Evolutionary conservation across 345 rosid genomes (phyloP).

Genomic region (Capsella bursapastoris): DNA sequence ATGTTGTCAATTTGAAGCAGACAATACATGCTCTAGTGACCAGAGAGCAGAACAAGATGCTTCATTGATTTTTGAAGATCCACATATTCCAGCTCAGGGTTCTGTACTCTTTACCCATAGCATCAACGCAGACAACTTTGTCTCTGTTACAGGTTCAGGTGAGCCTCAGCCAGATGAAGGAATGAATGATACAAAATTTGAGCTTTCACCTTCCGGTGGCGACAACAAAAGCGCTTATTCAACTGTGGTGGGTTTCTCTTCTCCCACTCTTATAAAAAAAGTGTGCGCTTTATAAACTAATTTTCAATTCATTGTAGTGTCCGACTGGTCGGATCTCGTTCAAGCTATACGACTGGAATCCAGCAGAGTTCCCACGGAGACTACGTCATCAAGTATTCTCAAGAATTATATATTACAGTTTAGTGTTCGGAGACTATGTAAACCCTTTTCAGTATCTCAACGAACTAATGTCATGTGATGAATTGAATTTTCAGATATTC

Average conservation of each 20-base stretch:
- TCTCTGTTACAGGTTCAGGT: slow-evolving; percentile 57
- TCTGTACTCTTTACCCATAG: slow-evolving; percentile 59
- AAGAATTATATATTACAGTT: slow-evolving; percentile 62
- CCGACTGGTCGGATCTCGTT: slow-evolving; percentile 98
- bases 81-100: slow-evolving; percentile 48
- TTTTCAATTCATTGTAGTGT: slow-evolving; percentile 60
- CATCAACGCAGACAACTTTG: slow-evolving; percentile 60
- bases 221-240: slow-evolving; percentile 76
- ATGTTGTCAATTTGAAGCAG: slow-evolving; percentile 44
- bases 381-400: slow-evolving; percentile 96
- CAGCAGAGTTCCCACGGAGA: slow-evolving; percentile 98
- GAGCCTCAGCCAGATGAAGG: slow-evolving; percentile 57
- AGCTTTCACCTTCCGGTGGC: slow-evolving; percentile 60
- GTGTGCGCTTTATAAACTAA: slow-evolving; percentile 29
- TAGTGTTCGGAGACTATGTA: slow-evolving; percentile 54
- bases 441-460: slow-evolving; percentile 29
- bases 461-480: slow-evolving; percentile 41
- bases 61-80: slow-evolving; percentile 64
- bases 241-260: slow-evolving; percentile 66
- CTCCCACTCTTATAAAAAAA: slow-evolving; percentile 18
- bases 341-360: slow-evolving; percentile 99
- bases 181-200: slow-evolving; percentile 60
- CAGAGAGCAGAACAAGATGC: slow-evolving; percentile 65
- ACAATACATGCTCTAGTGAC: slow-evolving; percentile 52
- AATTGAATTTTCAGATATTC: slow-evolving; percentile 67